phyloP scores from a whole-genome alignment of 257 asterid species.

The Ajuga chamaepitys region DNA sequence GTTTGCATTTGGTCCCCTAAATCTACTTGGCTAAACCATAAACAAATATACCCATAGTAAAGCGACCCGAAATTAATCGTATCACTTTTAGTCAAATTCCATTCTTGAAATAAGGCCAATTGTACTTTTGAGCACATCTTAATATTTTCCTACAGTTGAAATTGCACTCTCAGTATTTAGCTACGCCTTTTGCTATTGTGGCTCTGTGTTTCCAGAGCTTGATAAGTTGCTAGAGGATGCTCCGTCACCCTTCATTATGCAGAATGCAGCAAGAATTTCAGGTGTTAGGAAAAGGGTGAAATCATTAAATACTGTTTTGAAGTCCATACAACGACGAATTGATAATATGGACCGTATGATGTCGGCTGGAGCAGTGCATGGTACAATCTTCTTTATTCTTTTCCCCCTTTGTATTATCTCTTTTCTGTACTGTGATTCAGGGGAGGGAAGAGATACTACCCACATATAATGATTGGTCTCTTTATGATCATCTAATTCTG shows the following conservation, averaged over 20 bases:
- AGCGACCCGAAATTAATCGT: neutral
- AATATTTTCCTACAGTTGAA: neutral
- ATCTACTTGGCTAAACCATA: too few species aligned
- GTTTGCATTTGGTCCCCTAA: too few species aligned
- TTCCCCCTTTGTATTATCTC: neutral
- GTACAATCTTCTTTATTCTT: conserved; percentile 27
- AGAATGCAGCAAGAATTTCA: conserved; percentile 86
- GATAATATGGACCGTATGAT: conserved; percentile 80
- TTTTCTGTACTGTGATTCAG: conserved; percentile 2
- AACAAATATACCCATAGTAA: neutral
- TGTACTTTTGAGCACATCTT: neutral
- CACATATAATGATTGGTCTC: neutral
- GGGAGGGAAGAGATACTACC: neutral
- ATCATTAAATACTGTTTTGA: conserved; percentile 72
- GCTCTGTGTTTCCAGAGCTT: conserved; percentile 51
- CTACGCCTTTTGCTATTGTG: neutral
- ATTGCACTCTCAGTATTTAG: neutral
- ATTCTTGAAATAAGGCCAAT: too few species aligned
- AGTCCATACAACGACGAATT: conserved; percentile 75
- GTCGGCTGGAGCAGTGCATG: conserved; percentile 54
- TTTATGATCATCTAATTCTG: neutral
- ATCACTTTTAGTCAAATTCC: neutral
- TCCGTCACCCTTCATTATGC: conserved; percentile 92
- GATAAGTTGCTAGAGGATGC: conserved; percentile 92
- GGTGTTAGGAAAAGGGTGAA: conserved; percentile 78